Conservation (phyloP, 148 eudicot genomes). For the Fagopyrum tataricum region DNA sequence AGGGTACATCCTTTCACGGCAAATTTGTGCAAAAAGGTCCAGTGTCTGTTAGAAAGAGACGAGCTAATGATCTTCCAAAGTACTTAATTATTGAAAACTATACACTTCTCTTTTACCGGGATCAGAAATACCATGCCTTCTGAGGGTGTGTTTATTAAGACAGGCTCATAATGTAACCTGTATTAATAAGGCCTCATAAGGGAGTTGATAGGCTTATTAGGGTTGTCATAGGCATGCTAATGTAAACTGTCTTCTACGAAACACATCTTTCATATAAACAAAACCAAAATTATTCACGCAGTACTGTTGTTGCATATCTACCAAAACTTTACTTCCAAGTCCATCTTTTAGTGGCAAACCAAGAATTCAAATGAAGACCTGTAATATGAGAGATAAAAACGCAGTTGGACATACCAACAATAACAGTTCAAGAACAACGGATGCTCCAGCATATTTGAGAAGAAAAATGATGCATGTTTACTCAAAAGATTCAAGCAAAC, state of each 20-base stretch:
- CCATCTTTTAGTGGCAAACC: neutral
- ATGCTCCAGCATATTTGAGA: neutral
- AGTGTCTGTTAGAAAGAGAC: slow-evolving; percentile 49
- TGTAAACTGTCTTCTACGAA: neutral
- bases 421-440: neutral
- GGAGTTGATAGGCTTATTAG: neutral
- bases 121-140: neutral
- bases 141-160: neutral
- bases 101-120: neutral
- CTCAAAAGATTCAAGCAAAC: neutral
- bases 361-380: neutral
- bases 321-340: neutral
- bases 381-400: neutral
- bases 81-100: neutral
- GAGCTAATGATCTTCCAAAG: neutral
- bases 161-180: neutral
- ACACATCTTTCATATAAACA: neutral
- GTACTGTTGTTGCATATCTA: neutral
- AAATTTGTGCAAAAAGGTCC: slow-evolving; percentile 95
- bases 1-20: slow-evolving; percentile 98
- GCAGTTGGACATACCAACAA: neutral
- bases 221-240: neutral
- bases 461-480: neutral
- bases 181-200: neutral
- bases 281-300: neutral